Evolutionary conservation across 1,284 basidiomycete genomes (phyloP).

Genomic region (Cutaneotrichosporon spelunceum): DNA sequence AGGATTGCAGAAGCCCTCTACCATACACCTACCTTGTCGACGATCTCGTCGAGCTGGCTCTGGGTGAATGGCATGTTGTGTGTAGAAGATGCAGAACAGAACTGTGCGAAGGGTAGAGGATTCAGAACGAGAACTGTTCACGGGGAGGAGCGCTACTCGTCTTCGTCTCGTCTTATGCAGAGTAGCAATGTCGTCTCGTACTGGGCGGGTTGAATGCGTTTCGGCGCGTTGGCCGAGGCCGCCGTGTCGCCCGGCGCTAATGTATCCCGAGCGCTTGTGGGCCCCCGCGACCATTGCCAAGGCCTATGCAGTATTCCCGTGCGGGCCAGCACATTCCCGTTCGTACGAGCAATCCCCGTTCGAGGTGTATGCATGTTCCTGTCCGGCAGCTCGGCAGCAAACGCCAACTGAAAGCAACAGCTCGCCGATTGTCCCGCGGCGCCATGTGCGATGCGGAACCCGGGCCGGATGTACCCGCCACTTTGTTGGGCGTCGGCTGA

Average conservation of each 20-base stretch:
- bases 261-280: no score
- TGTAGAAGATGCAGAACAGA: not conserved
- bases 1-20: not conserved
- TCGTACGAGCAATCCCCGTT: no score
- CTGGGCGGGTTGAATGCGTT: not conserved
- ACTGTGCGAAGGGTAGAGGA: not conserved
- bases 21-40: constrained; percentile 19
- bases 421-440: no score
- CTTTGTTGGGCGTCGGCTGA: not conserved
- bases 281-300: no score
- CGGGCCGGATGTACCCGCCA: no score
- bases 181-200: not conserved
- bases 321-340: no score
- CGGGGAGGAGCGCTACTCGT: not conserved
- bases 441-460: no score
- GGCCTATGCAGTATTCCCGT: no score
- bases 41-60: constrained; percentile 25
- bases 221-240: not conserved
- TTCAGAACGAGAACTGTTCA: not conserved
- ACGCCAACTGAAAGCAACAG: no score
- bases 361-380: no score
- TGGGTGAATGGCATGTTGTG: constrained; percentile 27
- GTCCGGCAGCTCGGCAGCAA: no score
- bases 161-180: not conserved
- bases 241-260: not conserved